A percentile compares a stretch with the other conserved stretches of the same genome.
phyloP scores from a whole-genome alignment of 2,329 filamentous ascomycete genomes.

The Hypoxylon sp. region DNA sequence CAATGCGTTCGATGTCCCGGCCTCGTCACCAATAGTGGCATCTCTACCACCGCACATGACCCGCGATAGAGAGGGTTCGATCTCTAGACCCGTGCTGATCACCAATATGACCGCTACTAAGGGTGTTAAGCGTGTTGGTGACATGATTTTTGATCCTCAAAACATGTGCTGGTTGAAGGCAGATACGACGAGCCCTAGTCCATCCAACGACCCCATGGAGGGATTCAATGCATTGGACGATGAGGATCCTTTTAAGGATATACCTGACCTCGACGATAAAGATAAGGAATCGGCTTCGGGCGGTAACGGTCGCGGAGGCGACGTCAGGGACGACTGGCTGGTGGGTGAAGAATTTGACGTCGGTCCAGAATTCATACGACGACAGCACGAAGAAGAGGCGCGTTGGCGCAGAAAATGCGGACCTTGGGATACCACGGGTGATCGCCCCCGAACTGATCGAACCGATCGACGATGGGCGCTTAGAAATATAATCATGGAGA shows the following conservation, averaged over 20 bases:
- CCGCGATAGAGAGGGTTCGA: constrained; percentile 68
- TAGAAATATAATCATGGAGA: constrained; percentile 65
- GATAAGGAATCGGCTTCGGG: constrained; percentile 62
- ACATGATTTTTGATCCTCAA: constrained; percentile 97
- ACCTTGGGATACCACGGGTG: constrained; percentile 74
- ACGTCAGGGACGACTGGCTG: constrained; percentile 80
- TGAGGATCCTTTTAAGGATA: constrained; percentile 91
- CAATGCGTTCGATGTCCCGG: constrained; percentile 77
- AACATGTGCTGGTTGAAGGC: constrained; percentile 98
- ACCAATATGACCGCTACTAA: constrained; percentile 87
- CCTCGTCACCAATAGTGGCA: constrained; percentile 65
- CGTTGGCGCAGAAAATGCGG: constrained; percentile 90
- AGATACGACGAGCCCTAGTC: constrained; percentile 61
- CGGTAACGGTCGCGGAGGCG: constrained; percentile 65
- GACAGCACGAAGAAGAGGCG: constrained; percentile 91
- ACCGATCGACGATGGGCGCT: constrained; percentile 83
- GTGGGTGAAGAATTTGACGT: constrained; percentile 98
- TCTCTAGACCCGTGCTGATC: constrained; percentile 82
- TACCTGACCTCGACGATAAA: constrained; percentile 89
- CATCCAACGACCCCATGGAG: constrained; percentile 69
- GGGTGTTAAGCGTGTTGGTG: constrained; percentile 92
- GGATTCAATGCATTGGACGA: constrained; percentile 80
- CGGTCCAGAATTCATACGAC: constrained; percentile 89
- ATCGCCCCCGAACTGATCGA: constrained; percentile 66
- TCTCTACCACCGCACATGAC: constrained; percentile 57